A percentile compares a stretch with the other conserved stretches of the same genome.
Evolutionary conservation across 768 basidiomycete species (phyloP).

Genomic region (Butyriboletus loyo): DNA sequence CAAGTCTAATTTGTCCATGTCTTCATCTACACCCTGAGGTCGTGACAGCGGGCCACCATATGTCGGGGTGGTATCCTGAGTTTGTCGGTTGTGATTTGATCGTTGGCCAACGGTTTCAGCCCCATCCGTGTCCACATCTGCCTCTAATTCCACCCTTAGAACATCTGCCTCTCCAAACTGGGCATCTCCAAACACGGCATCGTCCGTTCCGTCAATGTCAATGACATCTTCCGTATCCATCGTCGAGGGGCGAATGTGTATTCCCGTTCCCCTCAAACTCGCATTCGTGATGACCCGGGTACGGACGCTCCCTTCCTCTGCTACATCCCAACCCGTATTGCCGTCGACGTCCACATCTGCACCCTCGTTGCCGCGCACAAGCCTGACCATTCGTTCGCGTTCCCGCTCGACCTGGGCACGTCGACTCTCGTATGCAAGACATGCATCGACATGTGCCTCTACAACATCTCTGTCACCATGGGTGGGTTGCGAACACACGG

Average conservation of each 20-base stretch:
- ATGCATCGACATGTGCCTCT: slow-evolving; percentile 80
- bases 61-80: slow-evolving; percentile 26
- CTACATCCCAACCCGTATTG: slow-evolving; percentile 40
- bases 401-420: slow-evolving; percentile 36
- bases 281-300: slow-evolving; percentile 35
- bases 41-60: neutral
- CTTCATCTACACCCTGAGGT: slow-evolving; percentile 23
- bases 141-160: slow-evolving; percentile 35
- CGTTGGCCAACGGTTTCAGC: slow-evolving; percentile 1
- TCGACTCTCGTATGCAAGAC: slow-evolving; percentile 55
- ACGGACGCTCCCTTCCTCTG: slow-evolving; percentile 38
- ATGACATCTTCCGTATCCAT: slow-evolving; percentile 76
- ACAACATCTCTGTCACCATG: slow-evolving; percentile 69
- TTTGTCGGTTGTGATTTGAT: slow-evolving; percentile 31
- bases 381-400: slow-evolving; percentile 24
- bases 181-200: slow-evolving; percentile 58
- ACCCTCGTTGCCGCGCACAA: slow-evolving; percentile 32
- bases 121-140: slow-evolving; percentile 27
- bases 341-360: slow-evolving; percentile 31
- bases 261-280: slow-evolving; percentile 59
- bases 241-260: slow-evolving; percentile 55
- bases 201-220: slow-evolving; percentile 78
- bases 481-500: slow-evolving; percentile 59
- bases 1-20: slow-evolving; percentile 45
- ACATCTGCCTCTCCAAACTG: slow-evolving; percentile 80